A percentile compares a stretch with the other conserved stretches of the same genome.
Evolutionary conservation across 805 yeast species (phyloP).

Genomic region (Debaryomyces maramus): DNA sequence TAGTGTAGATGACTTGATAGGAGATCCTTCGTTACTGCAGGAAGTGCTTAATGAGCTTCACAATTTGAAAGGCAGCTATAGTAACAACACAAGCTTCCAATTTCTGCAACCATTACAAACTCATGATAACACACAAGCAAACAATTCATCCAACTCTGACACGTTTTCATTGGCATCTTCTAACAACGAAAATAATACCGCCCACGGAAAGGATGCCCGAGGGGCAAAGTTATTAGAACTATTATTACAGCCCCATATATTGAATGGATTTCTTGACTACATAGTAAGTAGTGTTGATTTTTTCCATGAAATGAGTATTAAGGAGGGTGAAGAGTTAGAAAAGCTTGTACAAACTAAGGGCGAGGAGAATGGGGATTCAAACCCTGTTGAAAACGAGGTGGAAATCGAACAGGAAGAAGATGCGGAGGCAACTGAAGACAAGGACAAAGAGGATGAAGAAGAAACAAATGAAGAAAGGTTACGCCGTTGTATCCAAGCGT

Average conservation of each 20-base stretch:
- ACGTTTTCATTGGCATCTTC: slow-evolving; percentile 36
- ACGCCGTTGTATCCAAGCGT: slow-evolving; percentile 37
- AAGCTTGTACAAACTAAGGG: slow-evolving; percentile 7
- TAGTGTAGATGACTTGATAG: slow-evolving; percentile 33
- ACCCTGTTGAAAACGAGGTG: slow-evolving; percentile 9
- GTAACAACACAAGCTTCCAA: slow-evolving; percentile 25
- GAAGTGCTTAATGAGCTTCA: slow-evolving; percentile 40
- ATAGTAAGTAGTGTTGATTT: slow-evolving; percentile 54
- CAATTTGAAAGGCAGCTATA: slow-evolving; percentile 35
- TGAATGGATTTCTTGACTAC: slow-evolving; percentile 66
- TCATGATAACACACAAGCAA: slow-evolving; percentile 6
- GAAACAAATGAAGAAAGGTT: slow-evolving; percentile 34
- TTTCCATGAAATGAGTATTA: slow-evolving; percentile 30
- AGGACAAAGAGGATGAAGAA: slow-evolving; percentile 15
- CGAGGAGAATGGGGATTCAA: slow-evolving; percentile 6
- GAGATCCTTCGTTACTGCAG: slow-evolving; percentile 33
- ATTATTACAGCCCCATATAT: slow-evolving; percentile 73
- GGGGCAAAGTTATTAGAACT: slow-evolving; percentile 67
- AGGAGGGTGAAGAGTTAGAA: slow-evolving; percentile 21
- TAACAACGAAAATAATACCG: slow-evolving; percentile 26
- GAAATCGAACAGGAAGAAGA: slow-evolving; percentile 12
- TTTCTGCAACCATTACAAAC: slow-evolving; percentile 27
- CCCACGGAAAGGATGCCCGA: slow-evolving; percentile 32
- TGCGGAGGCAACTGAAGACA: slow-evolving; percentile 9
- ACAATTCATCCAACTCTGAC: slow-evolving; percentile 21